Evolutionary conservation across 2,329 filamentous ascomycete genomes (phyloP).

Genomic region (Dothidotthia symphoricarpi): DNA sequence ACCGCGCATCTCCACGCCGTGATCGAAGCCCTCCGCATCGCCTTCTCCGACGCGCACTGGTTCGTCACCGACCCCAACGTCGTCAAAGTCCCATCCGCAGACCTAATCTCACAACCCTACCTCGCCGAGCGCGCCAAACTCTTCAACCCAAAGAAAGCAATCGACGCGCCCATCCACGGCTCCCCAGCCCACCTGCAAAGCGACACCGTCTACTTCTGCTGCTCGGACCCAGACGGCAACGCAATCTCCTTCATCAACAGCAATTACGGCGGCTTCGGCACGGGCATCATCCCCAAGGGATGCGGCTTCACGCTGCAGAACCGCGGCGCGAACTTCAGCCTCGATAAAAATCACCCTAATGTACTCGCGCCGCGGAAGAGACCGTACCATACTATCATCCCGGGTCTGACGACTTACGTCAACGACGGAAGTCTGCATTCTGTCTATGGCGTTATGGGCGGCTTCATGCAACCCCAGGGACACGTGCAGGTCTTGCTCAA

Average conservation of each 20-base stretch:
- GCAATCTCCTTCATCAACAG: constrained; percentile 96
- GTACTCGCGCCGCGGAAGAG: constrained; percentile 75
- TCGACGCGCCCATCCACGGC: constrained; percentile 63
- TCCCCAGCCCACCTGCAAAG: constrained; percentile 75
- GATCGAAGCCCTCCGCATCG: constrained; percentile 83
- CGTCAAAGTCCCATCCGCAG: constrained; percentile 64
- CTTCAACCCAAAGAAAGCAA: constrained; percentile 56
- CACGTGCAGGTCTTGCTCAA: constrained; percentile 92
- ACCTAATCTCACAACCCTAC: constrained; percentile 71
- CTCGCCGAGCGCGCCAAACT: constrained; percentile 67
- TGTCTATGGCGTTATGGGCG: constrained; percentile 95
- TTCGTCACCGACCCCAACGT: constrained; percentile 82
- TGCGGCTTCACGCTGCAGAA: constrained; percentile 96
- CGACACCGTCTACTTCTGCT: constrained; percentile 93
- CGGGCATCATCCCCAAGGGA: constrained; percentile 75
- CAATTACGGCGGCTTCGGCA: constrained; percentile 88
- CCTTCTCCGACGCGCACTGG: constrained; percentile 87
- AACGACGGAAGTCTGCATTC: constrained; percentile 73
- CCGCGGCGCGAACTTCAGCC: constrained; percentile 81
- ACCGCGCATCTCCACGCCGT: constrained; percentile 73
- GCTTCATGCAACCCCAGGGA: constrained; percentile 97
- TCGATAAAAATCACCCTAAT: constrained; percentile 73
- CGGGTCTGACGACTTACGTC: constrained; percentile 79
- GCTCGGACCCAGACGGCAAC: constrained; percentile 78
- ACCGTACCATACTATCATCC: constrained; percentile 98